A percentile compares a stretch with the other conserved stretches of the same genome.
Conservation (phyloP, 176 grass and related monocot species). For the Juncus effusus region DNA sequence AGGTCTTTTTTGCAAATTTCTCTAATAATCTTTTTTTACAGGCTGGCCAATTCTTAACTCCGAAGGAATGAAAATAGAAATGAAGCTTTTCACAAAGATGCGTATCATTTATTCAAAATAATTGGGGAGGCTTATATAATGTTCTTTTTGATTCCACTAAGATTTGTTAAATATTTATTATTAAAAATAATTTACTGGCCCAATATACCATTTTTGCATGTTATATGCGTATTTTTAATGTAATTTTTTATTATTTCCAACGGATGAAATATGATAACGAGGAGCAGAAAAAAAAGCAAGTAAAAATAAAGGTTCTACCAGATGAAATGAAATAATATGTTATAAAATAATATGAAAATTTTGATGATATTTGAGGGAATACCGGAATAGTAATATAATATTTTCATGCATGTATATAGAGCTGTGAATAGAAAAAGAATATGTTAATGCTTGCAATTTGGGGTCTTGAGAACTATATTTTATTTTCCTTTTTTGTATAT, state of each 20-base stretch:
- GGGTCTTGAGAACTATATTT: no score
- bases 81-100: constrained; percentile 54
- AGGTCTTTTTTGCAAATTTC: neutral
- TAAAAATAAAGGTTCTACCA: neutral
- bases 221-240: neutral
- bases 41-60: constrained; percentile 50
- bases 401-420: no score
- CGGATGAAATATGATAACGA: constrained; percentile 12
- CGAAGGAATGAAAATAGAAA: constrained; percentile 64
- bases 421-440: no score
- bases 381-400: no score
- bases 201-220: neutral
- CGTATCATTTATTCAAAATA: constrained; percentile 83
- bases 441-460: no score
- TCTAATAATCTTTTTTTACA: constrained; percentile 33
- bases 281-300: neutral
- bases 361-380: no score
- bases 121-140: constrained; percentile 77
- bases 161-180: constrained; percentile 35
- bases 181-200: neutral
- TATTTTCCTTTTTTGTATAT: no score
- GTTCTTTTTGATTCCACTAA: constrained; percentile 63
- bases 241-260: constrained; percentile 4
- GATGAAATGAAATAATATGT: no score
- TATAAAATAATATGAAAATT: no score